A percentile compares a stretch with the other conserved stretches of the same genome.
Conservation (phyloP, 208 protist species). For the Trypanosoma rangeli region DNA sequence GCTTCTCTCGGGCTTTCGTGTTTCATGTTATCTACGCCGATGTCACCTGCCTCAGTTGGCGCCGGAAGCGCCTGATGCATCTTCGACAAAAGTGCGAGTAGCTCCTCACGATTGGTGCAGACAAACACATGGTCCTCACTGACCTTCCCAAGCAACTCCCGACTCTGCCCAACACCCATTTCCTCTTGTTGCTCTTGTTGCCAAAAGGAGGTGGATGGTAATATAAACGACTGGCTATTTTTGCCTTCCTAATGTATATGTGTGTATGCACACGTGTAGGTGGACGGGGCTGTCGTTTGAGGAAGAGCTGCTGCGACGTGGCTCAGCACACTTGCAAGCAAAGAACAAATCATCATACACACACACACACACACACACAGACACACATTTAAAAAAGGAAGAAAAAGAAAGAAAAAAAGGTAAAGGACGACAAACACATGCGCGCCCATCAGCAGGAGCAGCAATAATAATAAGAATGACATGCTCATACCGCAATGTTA, state of each 20-base stretch:
- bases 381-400: constrained; percentile 14
- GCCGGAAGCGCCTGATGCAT: not conserved
- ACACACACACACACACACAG: not conserved
- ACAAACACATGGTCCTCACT: constrained; percentile 30
- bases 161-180: constrained; percentile 48
- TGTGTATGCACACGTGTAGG: not conserved
- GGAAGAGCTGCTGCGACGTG: not conserved
- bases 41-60: not conserved
- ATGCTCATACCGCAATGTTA: constrained; percentile 4
- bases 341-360: no score
- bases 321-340: no score
- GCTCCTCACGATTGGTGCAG: constrained; percentile 31
- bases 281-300: not conserved
- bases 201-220: no score
- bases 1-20: not conserved
- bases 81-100: constrained; percentile 17
- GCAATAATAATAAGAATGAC: not conserved
- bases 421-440: not conserved
- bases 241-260: not conserved
- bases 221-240: not conserved
- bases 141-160: constrained; percentile 27
- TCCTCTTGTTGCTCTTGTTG: constrained; percentile 6
- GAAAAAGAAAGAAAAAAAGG: constrained; percentile 5
- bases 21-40: not conserved
- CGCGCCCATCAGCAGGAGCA: no score